A percentile compares a stretch with the other conserved stretches of the same genome.
Conservation (phyloP, 2,329 filamentous ascomycete species). For the Curvularia verruculosa region DNA sequence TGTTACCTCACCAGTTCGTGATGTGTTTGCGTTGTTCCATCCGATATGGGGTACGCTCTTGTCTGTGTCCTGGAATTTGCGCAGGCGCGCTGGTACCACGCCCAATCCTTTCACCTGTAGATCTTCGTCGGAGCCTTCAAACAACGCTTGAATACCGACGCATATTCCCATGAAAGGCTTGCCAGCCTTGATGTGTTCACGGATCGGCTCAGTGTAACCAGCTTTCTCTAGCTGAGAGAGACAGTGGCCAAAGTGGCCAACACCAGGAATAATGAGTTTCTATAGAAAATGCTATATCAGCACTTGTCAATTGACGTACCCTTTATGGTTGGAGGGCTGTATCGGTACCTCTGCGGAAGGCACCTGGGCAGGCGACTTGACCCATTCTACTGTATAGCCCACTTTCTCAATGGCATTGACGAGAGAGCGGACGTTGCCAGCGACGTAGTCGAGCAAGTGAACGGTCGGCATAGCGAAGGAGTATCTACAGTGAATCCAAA, state of each 20-base stretch:
- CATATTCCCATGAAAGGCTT: conserved; percentile 99
- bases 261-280: conserved; percentile 94
- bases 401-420: conserved; percentile 97
- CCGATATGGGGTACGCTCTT: conserved; percentile 99
- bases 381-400: conserved; percentile 92
- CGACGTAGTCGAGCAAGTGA: conserved; percentile 86
- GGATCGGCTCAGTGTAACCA: conserved; percentile 83
- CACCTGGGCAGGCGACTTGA: conserved; percentile 83
- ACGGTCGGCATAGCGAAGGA: conserved; percentile 71
- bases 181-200: conserved; percentile 80
- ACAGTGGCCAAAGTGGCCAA: conserved; percentile 98
- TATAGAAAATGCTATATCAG: conserved; percentile 52
- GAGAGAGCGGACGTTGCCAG: conserved; percentile 92
- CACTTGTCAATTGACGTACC: conserved; percentile 37
- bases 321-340: conserved; percentile 3
- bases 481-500: not conserved
- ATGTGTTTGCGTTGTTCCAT: conserved; percentile 88
- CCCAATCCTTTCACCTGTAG: conserved; percentile 74
- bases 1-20: conserved; percentile 48
- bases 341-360: conserved; percentile 75
- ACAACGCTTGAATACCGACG: conserved; percentile 90
- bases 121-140: conserved; percentile 83
- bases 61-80: conserved; percentile 74
- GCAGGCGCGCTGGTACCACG: conserved; percentile 72
- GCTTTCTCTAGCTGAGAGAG: conserved; percentile 80